Base-by-base conservation (phyloP, 305 asterid species). In the Fraxinus dipetala region DNA sequence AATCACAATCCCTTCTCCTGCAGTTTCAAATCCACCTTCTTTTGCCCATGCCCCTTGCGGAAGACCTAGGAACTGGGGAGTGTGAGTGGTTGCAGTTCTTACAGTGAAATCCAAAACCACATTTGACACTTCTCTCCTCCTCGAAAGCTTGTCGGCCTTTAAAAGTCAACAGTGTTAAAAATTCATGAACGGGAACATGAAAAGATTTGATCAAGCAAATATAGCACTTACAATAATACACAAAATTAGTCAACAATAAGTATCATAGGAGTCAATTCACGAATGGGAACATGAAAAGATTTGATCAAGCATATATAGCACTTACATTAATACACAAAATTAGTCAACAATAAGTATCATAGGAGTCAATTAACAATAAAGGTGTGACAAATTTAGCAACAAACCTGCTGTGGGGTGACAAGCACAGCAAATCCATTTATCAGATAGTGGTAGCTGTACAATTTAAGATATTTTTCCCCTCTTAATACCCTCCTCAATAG, bases 1-100 rank as follows among this genome's bases (percentile, higher is more conserved):
- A 79, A 96, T 93, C 81, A 96, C 99, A 51, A 96, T 43, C 81
- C 98, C 97, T 91, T 94, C 98, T 79, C 99, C 99, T n/a, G 99
- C 99, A 36, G 88, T 89, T 81, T 89, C 95, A 80, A 85, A 90
- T 70, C 99, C 99, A 31, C 99, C 98, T 79, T 92, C 95, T 88
- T 86, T 89, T 18, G 90, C 93, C 99, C 99, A 96, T 31, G 99
- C 98, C 61, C 99, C 99, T 76, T 91, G 89, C 6, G 98, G 98
- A 67, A 96, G 92, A 82, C 98, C 99, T 75, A 94, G 92, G 86
- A 95, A 95, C 85, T 94, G 93, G 3, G 99, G 99, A 48, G 99
- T 95, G 83, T 95, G 97, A 8, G 99, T 95, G 36, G 98, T 95
- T 54, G 94, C 98, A 8, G 96, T 92, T 86, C 96, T 88, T 1